phyloP scores from a whole-genome alignment of 306 rosid genomes.

The Canavalia gladiata region DNA sequence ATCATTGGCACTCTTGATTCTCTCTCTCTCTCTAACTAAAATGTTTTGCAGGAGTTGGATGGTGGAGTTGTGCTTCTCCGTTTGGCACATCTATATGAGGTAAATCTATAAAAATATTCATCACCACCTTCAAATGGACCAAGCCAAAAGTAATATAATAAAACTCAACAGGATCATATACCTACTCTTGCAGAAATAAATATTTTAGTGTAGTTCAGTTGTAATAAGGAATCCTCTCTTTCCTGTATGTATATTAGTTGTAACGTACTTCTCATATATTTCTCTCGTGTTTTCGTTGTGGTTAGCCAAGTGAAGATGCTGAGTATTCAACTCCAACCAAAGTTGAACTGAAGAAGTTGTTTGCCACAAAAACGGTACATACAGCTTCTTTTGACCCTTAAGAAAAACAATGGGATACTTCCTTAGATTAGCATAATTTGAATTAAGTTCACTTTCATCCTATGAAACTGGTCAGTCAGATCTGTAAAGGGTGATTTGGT shows the following conservation, averaged over 20 bases:
- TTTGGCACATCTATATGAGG: conserved; percentile 93
- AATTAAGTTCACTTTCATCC: neutral
- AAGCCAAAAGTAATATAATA: neutral
- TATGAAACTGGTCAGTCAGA: neutral
- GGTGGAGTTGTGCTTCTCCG: conserved; percentile 79
- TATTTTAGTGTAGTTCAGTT: conserved; percentile 24
- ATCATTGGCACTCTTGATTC: neutral
- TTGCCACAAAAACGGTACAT: conserved; percentile 70
- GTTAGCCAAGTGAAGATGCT: conserved; percentile 72
- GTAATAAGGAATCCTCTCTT: neutral
- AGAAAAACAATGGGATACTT: neutral
- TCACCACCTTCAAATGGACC: neutral
- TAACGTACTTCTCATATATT: conserved; percentile 17
- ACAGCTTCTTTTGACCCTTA: neutral
- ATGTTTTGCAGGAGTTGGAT: conserved; percentile 74
- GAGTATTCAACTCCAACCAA: conserved; percentile 66
- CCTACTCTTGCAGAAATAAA: neutral
- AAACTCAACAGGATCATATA: conserved; percentile 11
- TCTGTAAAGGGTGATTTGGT: conserved; percentile 15
- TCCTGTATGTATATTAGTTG: neutral
- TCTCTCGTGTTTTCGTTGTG: conserved; percentile 35
- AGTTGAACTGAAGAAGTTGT: conserved; percentile 83
- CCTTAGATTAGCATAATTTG: conserved; percentile 9
- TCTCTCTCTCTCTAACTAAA: conserved; percentile 26
- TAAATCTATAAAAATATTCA: conserved; percentile 36